phyloP scores from a whole-genome alignment of 768 basidiomycete genomes.

The Austroboletus eburneus region DNA sequence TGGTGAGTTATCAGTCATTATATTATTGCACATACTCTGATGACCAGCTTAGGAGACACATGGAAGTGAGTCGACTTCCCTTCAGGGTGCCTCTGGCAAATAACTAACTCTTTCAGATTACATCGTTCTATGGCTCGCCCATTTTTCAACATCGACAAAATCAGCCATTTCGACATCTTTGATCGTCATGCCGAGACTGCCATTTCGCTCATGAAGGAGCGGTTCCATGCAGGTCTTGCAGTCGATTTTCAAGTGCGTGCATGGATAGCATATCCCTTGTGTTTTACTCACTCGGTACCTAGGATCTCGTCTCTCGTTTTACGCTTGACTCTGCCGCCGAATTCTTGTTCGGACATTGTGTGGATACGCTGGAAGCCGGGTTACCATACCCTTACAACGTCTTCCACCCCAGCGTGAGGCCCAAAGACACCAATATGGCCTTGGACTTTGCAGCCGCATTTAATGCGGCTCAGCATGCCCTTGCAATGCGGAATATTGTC shows the following conservation, averaged over 20 bases:
- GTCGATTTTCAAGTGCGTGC: constrained; percentile 55
- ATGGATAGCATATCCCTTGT: background rate
- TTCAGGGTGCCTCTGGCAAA: background rate
- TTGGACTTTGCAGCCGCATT: constrained; percentile 36
- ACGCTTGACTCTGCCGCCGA: constrained; percentile 52
- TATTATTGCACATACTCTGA: constrained; percentile 1
- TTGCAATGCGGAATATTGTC: constrained; percentile 25
- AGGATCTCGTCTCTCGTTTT: constrained; percentile 46
- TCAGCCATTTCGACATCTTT: constrained; percentile 62
- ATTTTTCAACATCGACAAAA: constrained; percentile 60
- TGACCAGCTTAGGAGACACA: constrained; percentile 44
- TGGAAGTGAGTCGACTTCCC: constrained; percentile 51
- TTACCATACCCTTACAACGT: constrained; percentile 38
- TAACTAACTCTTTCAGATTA: constrained; percentile 39
- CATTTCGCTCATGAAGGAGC: constrained; percentile 39
- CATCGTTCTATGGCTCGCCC: constrained; percentile 68
- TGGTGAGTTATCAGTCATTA: constrained; percentile 25
- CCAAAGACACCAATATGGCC: constrained; percentile 11
- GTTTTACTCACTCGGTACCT: background rate
- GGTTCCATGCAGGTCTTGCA: constrained; percentile 44
- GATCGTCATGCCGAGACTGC: constrained; percentile 49
- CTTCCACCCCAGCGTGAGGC: constrained; percentile 4
- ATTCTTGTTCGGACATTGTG: constrained; percentile 46
- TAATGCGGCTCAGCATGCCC: constrained; percentile 27
- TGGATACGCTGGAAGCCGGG: constrained; percentile 34